A percentile compares a stretch with the other conserved stretches of the same genome.
phyloP scores from a whole-genome alignment of 345 rosid genomes.

The Passiflora organensis region DNA sequence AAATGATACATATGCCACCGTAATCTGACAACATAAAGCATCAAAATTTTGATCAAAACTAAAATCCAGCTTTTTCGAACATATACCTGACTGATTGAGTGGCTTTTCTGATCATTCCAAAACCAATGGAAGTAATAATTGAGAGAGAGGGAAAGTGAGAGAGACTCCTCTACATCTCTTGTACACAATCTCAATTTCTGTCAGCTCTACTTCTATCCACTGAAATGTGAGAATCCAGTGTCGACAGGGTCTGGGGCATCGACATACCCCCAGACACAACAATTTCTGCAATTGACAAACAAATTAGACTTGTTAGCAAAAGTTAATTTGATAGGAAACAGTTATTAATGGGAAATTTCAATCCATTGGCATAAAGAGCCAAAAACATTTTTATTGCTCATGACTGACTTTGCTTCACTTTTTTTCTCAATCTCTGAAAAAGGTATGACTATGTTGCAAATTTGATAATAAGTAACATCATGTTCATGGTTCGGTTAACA shows the following conservation, averaged over 20 bases:
- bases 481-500: conserved; percentile 1
- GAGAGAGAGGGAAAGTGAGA: conserved; percentile 5
- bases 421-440: not conserved
- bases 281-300: conserved; percentile 58
- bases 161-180: conserved; percentile 23
- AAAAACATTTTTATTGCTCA: not conserved
- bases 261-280: conserved; percentile 99
- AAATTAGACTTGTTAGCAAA: conserved; percentile 1
- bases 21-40: conserved; percentile 6
- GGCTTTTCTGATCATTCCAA: conserved; percentile 10
- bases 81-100: conserved; percentile 1
- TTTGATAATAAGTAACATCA: too few species aligned
- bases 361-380: not conserved
- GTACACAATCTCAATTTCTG: conserved; percentile 45
- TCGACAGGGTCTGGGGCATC: conserved; percentile 84
- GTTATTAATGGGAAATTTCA: too few species aligned
- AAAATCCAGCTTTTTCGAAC: conserved; percentile 10
- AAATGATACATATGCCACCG: conserved; percentile 23
- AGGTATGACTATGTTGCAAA: not conserved
- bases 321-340: too few species aligned
- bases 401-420: too few species aligned
- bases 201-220: conserved; percentile 57
- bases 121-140: too few species aligned
- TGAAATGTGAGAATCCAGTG: conserved; percentile 45
- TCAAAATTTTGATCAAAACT: conserved; percentile 6